These are phyloP conservation scores for Fusarium praegraminearum DNA, from an alignment of 2,329 filamentous ascomycete species.

Conservation along the genomic window DNA sequence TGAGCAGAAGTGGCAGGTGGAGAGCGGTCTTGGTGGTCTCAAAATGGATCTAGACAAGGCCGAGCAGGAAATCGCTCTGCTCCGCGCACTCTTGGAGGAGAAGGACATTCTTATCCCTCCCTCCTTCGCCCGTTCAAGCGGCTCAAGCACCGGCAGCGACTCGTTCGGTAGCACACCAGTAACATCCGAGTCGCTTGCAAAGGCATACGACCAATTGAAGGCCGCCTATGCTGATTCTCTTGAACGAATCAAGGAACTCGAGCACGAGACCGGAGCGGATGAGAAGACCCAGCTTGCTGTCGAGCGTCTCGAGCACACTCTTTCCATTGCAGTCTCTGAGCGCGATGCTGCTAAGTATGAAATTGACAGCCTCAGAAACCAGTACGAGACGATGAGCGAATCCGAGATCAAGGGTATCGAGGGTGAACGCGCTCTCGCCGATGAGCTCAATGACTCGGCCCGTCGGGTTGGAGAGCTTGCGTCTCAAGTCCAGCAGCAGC, in stretches of 20 bases:
- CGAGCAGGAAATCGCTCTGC: constrained; percentile 89
- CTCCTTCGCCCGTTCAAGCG: constrained; percentile 62
- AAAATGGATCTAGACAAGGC: constrained; percentile 98
- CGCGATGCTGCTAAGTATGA: constrained; percentile 78
- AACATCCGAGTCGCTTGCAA: constrained; percentile 78
- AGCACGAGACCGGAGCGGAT: constrained; percentile 62
- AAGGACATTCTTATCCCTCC: constrained; percentile 83
- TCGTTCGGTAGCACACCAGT: constrained; percentile 59
- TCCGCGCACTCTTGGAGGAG: constrained; percentile 81
- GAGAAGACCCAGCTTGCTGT: constrained; percentile 73
- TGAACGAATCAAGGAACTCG: constrained; percentile 73
- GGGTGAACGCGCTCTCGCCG: constrained; percentile 73
- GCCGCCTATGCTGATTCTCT: constrained; percentile 76
- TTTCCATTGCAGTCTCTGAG: constrained; percentile 76
- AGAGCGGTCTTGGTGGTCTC: constrained; percentile 86
- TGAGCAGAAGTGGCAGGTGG: constrained; percentile 95
- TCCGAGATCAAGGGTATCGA: constrained; percentile 68
- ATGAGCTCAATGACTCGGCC: constrained; percentile 79
- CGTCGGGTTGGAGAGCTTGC: constrained; percentile 84
- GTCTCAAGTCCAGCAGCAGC: constrained; percentile 80
- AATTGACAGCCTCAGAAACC: constrained; percentile 69
- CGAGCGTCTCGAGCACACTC: constrained; percentile 74
- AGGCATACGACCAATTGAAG: constrained; percentile 80
- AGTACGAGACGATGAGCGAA: constrained; percentile 68
- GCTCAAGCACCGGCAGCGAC: constrained; percentile 47